phyloP scores from a whole-genome alignment of 139 green algal species.

The Asterochloris sp. region DNA sequence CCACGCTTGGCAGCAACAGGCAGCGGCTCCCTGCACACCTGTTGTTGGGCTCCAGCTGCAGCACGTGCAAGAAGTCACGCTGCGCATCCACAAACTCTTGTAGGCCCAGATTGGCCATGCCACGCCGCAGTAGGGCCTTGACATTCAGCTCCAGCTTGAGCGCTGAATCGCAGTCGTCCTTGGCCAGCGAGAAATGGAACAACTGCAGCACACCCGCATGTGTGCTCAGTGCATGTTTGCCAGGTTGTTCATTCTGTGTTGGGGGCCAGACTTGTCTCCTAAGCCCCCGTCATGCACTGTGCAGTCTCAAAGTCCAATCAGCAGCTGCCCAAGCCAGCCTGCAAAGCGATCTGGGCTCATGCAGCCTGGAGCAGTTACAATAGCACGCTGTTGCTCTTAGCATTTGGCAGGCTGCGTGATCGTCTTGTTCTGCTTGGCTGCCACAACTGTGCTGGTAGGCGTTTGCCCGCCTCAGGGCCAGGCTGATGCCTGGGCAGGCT shows the following conservation, averaged over 20 bases:
- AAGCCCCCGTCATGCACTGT: background rate
- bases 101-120: conserved; percentile 29
- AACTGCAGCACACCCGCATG: conserved; percentile 3
- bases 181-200: conserved; percentile 28
- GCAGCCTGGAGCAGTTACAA: too few relatives aligned
- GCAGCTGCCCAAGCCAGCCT: background rate
- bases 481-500: too few relatives aligned
- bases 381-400: too few relatives aligned
- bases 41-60: conserved; percentile 49
- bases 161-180: conserved; percentile 40
- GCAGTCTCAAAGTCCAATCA: background rate
- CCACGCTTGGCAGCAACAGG: too few relatives aligned
- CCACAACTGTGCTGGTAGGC: background rate
- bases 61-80: conserved; percentile 43
- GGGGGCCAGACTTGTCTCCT: background rate
- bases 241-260: background rate
- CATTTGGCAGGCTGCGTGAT: background rate
- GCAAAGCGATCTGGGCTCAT: background rate
- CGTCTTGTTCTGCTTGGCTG: background rate
- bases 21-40: conserved; percentile 6
- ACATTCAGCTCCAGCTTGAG: conserved; percentile 39
- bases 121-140: conserved; percentile 48
- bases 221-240: background rate
- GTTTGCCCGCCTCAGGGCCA: background rate
- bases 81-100: conserved; percentile 15